Base-by-base conservation (phyloP, 2,329 filamentous ascomycete genomes). In the Neofusicoccum cordaticola region DNA sequence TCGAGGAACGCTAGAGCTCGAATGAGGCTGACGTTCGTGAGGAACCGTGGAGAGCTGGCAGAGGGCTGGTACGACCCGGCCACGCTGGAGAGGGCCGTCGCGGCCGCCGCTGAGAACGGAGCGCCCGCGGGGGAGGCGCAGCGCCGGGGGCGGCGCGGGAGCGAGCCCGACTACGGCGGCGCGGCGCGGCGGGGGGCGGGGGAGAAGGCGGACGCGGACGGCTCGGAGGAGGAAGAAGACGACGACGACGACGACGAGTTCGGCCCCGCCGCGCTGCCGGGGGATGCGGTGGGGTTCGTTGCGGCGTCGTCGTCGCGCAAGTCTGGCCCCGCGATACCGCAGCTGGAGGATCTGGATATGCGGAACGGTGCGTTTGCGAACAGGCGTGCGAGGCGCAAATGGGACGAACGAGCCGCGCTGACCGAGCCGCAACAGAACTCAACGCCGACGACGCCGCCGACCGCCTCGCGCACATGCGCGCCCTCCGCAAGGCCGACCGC, bases 31-130 rank as follows among this genome's bases (percentile, higher is more conserved):
- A 87, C 80, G 76, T 77, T 69, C 70, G 70, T 47, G 75, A 90
- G 88, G 88, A 99, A 99, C 80, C 86, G 87, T 71, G 90, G 88
- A 73, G 91, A 94, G 79, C 82, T 98, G 68, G 90, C 91, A 4
- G 90, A 94, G 76, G 92, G 92, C 52, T 99, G 94, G 94, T 99
- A 98, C 78, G 92, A 96, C 73, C 90, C 93, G 7, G 85, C 85
- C 65, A 90, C 88, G 68, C 86, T 91, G 67, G 75, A 82, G 67
- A 83, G 79, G 64, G 84, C 83, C 17, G 78, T 82, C 67, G 70
- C 75, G 48, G 73, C 73, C 0, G 69, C 34, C 19, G 34, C 17
- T 11, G 31, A 22, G 22, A 22, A 22, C 3, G 22, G 75, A 80
- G 34, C 34, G 11, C 31, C 6, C 5, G 13, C 19, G 8, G 1